phyloP scores from a whole-genome alignment of 495 filamentous ascomycete species.

The Neurospora sp. region DNA sequence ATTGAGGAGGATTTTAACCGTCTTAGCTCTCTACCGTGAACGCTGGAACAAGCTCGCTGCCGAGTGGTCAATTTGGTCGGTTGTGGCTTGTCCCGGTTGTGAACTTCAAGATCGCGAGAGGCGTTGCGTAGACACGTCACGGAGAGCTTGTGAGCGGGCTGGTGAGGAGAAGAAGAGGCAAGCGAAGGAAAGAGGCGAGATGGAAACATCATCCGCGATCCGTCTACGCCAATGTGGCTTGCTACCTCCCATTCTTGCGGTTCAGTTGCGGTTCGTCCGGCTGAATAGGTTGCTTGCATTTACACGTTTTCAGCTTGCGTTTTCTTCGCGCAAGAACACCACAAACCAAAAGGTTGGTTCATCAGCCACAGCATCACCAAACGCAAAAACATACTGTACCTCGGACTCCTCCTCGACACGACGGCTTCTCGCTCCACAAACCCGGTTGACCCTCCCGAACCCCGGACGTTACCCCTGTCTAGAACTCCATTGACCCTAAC shows the following conservation, averaged over 20 bases:
- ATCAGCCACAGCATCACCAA: neutral
- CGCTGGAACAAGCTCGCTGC: neutral
- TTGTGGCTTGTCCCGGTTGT: neutral
- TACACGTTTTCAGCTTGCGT: neutral
- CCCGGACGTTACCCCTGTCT: neutral
- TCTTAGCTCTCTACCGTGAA: neutral
- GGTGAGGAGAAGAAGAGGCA: neutral
- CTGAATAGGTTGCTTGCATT: neutral
- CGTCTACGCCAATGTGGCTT: neutral
- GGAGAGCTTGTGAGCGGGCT: neutral
- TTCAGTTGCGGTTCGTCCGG: neutral
- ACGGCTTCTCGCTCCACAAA: neutral
- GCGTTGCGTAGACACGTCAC: neutral
- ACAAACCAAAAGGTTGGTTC: neutral
- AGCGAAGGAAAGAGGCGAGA: neutral
- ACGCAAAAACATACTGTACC: neutral
- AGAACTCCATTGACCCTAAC: neutral
- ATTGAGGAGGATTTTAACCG: neutral
- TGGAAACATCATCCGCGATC: neutral
- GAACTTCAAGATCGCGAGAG: neutral
- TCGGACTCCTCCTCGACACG: neutral
- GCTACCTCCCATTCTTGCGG: neutral
- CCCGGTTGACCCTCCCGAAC: neutral
- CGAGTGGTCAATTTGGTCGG: neutral
- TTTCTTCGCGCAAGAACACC: neutral